Conservation (phyloP, 306 rosid genomes). For the Potentilla sterilis region DNA sequence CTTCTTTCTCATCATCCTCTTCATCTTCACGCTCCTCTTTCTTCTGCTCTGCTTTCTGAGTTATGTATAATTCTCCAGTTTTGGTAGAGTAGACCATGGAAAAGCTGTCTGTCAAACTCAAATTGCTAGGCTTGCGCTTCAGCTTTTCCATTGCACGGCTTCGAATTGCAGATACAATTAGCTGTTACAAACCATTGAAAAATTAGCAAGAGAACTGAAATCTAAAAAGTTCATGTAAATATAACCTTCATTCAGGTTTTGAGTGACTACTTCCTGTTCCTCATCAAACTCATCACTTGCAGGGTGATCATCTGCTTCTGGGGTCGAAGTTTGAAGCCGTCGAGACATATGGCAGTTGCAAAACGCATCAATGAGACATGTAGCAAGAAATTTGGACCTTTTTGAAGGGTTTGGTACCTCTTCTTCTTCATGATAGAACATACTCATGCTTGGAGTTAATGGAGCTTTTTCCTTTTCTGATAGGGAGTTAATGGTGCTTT, state of each 20-base stretch:
- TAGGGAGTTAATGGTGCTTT: constrained; percentile 17
- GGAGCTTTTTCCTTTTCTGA: neutral
- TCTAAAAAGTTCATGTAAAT: neutral
- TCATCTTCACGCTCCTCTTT: constrained; percentile 26
- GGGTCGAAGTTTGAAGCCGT: constrained; percentile 35
- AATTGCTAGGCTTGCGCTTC: constrained; percentile 42
- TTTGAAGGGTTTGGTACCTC: constrained; percentile 54
- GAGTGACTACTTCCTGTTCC: constrained; percentile 56
- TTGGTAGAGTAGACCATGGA: constrained; percentile 56
- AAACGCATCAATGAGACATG: constrained; percentile 58
- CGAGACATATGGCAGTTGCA: constrained; percentile 45
- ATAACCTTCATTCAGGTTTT: neutral
- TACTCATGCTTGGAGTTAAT: constrained; percentile 48
- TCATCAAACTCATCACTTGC: constrained; percentile 66
- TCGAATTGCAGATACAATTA: constrained; percentile 62
- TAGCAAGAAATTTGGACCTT: constrained; percentile 48
- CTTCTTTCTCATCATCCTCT: constrained; percentile 47
- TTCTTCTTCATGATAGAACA: constrained; percentile 57
- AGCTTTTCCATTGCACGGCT: constrained; percentile 64
- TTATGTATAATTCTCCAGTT: constrained; percentile 49
- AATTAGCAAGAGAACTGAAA: constrained; percentile 6
- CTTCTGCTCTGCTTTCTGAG: constrained; percentile 27
- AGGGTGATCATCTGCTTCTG: constrained; percentile 54
- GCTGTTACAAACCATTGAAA: constrained; percentile 37
- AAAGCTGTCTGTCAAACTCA: constrained; percentile 43